phyloP scores from a whole-genome alignment of 768 basidiomycete species.

The Pisolithus albus region DNA sequence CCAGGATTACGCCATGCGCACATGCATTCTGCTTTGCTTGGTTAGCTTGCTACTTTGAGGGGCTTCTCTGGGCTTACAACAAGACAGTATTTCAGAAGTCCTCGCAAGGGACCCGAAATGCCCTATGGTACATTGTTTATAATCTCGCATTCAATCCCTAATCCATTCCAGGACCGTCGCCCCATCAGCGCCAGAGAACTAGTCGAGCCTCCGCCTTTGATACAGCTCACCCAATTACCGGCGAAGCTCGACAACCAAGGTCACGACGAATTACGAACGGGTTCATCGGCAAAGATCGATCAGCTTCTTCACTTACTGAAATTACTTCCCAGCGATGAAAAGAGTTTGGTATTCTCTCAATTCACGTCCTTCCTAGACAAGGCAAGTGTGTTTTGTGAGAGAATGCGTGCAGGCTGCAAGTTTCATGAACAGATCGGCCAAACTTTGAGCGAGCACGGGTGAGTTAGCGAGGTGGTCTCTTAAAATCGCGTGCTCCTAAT shows the following conservation, averaged over 20 bases:
- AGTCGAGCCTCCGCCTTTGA: conserved; percentile 55
- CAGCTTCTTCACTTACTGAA: conserved; percentile 69
- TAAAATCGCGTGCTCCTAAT: neutral
- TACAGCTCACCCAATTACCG: conserved; percentile 60
- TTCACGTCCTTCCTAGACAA: conserved; percentile 83
- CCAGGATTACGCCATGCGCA: conserved; percentile 66
- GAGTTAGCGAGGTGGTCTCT: conserved; percentile 8
- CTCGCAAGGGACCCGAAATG: conserved; percentile 69
- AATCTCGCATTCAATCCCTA: conserved; percentile 1
- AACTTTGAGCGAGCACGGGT: conserved; percentile 60
- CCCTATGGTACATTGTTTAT: conserved; percentile 56
- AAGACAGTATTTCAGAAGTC: conserved; percentile 57
- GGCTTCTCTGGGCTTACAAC: conserved; percentile 1
- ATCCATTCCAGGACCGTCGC: conserved; percentile 58
- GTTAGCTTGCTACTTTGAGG: conserved; percentile 29
- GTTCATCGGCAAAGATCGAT: conserved; percentile 80
- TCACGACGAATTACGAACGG: conserved; percentile 33
- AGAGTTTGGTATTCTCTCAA: conserved; percentile 85
- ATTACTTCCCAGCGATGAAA: conserved; percentile 62
- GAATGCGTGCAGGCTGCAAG: neutral
- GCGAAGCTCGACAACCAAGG: conserved; percentile 31
- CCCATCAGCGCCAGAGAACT: conserved; percentile 47
- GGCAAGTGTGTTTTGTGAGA: conserved; percentile 28
- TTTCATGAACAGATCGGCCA: conserved; percentile 54
- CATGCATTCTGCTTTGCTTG: conserved; percentile 71